Conservation (phyloP, 176 grass and related monocot species). For the Stipa capillata region DNA sequence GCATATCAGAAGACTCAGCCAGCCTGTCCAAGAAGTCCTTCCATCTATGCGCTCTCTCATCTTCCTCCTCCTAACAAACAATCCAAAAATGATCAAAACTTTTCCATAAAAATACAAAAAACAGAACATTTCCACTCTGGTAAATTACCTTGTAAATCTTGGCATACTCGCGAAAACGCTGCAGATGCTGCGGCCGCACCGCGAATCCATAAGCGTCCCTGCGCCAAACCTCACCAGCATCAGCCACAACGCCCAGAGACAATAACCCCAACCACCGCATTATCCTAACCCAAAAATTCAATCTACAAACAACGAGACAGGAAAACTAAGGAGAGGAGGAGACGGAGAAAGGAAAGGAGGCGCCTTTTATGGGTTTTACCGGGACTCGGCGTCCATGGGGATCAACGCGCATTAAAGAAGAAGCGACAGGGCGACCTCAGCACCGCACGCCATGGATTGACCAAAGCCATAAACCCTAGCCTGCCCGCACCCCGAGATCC, state of each 20-base stretch:
- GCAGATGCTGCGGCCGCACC: conserved; percentile 89
- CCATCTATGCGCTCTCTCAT: conserved; percentile 85
- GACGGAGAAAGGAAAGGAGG: no score
- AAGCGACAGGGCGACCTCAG: conserved; percentile 43
- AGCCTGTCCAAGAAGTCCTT: conserved; percentile 83
- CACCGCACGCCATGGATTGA: conserved; percentile 55
- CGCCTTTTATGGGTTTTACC: conserved; percentile 40
- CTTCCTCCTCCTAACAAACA: conserved; percentile 79
- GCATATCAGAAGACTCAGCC: conserved; percentile 26
- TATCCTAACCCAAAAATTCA: no score
- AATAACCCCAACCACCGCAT: conserved; percentile 35
- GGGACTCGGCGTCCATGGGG: conserved; percentile 46
- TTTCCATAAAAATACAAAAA: no score
- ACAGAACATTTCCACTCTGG: background rate
- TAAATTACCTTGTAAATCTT: conserved; percentile 90
- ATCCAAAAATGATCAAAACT: background rate
- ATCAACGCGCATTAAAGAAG: conserved; percentile 57
- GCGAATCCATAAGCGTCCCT: conserved; percentile 94
- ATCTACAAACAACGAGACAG: conserved; percentile 9
- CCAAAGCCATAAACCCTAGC: conserved; percentile 58
- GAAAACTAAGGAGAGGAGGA: background rate
- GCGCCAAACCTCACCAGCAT: conserved; percentile 47
- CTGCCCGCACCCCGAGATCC: conserved; percentile 41
- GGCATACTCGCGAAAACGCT: conserved; percentile 82
- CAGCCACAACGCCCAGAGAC: conserved; percentile 29